Evolutionary conservation across 2,329 filamentous ascomycete genomes (phyloP).

Genomic region (Trichophyton benhamiae): DNA sequence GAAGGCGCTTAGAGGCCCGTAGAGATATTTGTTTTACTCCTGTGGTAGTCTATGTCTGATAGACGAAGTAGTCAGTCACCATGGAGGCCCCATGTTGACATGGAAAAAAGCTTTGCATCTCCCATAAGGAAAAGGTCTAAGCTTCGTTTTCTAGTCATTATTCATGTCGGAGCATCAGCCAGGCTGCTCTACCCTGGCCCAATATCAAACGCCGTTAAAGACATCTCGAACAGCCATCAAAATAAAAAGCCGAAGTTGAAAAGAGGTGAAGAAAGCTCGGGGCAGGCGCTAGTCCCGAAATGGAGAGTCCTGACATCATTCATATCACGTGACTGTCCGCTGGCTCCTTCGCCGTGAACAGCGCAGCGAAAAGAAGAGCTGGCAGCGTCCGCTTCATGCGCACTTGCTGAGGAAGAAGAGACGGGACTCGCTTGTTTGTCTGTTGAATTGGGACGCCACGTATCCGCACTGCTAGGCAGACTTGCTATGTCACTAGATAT

Average conservation of each 20-base stretch:
- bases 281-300: not conserved
- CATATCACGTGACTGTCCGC: not conserved
- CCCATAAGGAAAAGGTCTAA: not conserved
- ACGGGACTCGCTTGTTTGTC: not conserved
- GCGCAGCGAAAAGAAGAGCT: not conserved
- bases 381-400: not conserved
- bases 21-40: not conserved
- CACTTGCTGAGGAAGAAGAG: not conserved
- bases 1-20: not conserved
- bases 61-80: not conserved
- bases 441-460: not conserved
- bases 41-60: not conserved
- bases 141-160: not conserved
- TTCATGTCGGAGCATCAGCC: not conserved
- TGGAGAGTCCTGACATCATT: not conserved
- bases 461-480: not conserved
- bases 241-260: not conserved
- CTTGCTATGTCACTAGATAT: not conserved
- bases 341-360: not conserved
- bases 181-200: not conserved
- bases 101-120: not conserved
- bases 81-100: not conserved
- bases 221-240: too few relatives aligned
- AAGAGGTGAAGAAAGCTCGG: not conserved
- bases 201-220: not conserved